Evolutionary conservation across 495 filamentous ascomycete genomes (phyloP), one percentile per base, ranked within the genome.

Genomic region (Penicillium waksmanii): DNA sequence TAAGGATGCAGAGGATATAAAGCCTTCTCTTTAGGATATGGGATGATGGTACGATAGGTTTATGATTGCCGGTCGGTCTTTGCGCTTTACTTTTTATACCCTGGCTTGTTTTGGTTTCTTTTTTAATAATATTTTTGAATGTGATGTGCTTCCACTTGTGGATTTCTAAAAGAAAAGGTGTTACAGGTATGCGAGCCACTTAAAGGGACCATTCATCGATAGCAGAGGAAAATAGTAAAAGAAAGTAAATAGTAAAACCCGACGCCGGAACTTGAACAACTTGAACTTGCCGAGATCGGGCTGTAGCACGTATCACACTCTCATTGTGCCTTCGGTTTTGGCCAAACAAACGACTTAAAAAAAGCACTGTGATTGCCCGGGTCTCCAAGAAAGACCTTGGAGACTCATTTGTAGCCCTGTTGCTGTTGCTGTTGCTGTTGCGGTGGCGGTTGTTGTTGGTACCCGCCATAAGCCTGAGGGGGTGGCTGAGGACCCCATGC

Each of bases 401-500:
- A 51, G 7, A 17, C 48, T 62, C 44, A 67, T 36, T 67, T 67
- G 40, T 67, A 65, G 13, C 53, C 61, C 34, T 55, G 23, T 4
- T 51, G 42, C 19, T 54, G 60, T 46, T 65, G 51, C 9, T 55
- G 57, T 10, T 19, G 53, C 11, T 44, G 40, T 19, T 53, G 56
- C 36, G 61, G 51, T 6, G 56, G 58, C 18, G 44, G 52, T 18
- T 40, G 31, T 35, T 48, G 52, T 34, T 47, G 27, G 15, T 35
- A 18, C 13, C 48, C 65, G 10, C 65, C 66, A 34, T 70, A 58
- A 11, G 65, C 70, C 40, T 64, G 61, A 34, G 69, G 68, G 9
- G 66, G 68, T 21, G 61, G 60, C 35, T 60, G 67, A 21, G 51
- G 58, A 36, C 13, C 57, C 50, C 34, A 48, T 51, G 66, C 54